Conservation (phyloP, 2,329 filamentous ascomycete genomes). For the Exophiala viscosa region DNA sequence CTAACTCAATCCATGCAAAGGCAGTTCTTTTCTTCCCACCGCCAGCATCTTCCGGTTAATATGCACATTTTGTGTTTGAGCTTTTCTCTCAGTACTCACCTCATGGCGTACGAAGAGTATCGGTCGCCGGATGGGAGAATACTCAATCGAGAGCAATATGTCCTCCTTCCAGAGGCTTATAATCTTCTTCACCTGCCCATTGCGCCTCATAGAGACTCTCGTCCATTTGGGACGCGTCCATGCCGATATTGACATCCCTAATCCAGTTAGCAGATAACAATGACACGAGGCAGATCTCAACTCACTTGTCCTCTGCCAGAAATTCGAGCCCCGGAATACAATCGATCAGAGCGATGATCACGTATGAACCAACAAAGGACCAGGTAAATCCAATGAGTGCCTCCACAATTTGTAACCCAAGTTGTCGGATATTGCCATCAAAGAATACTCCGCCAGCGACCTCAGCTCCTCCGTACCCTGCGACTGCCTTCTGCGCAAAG, state of each 20-base stretch:
- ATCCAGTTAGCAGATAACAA: background rate
- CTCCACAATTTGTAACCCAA: slow-evolving; percentile 51
- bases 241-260: slow-evolving; percentile 44
- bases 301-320: slow-evolving; percentile 51
- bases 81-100: background rate
- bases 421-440: slow-evolving; percentile 50
- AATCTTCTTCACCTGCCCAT: slow-evolving; percentile 33
- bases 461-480: slow-evolving; percentile 49
- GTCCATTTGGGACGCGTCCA: slow-evolving; percentile 51
- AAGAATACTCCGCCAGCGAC: slow-evolving; percentile 52
- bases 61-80: slow-evolving; percentile 10
- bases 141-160: slow-evolving; percentile 17
- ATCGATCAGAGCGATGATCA: slow-evolving; percentile 50
- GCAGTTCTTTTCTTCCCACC: too few relatives aligned
- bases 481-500: slow-evolving; percentile 51
- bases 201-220: slow-evolving; percentile 44
- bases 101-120: background rate
- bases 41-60: background rate
- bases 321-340: slow-evolving; percentile 53
- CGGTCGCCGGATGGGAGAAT: too few relatives aligned
- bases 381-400: slow-evolving; percentile 50
- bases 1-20: too few relatives aligned
- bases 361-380: slow-evolving; percentile 49
- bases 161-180: slow-evolving; percentile 23
- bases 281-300: slow-evolving; percentile 7